Evolutionary conservation across 2,329 filamentous ascomycete genomes (phyloP).

Genomic region (Myriosclerotinia curreyana): DNA sequence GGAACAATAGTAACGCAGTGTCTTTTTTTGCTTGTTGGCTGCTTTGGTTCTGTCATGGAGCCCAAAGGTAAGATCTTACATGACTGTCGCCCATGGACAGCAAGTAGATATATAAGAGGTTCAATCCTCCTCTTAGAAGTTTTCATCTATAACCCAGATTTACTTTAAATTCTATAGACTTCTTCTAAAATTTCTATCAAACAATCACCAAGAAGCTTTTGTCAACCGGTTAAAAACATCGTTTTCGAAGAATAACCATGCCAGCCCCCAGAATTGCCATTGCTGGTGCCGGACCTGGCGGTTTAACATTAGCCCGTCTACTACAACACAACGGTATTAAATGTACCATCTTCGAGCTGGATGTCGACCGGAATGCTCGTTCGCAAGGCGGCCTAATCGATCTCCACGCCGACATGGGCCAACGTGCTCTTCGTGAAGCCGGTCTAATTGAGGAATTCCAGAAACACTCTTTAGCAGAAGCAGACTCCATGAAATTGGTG

Average conservation of each 20-base stretch:
- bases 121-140: not conserved
- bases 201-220: not conserved
- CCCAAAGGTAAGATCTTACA: not conserved
- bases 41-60: not conserved
- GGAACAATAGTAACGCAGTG: not conserved
- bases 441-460: slow-evolving; percentile 37
- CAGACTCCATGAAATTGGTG: slow-evolving; percentile 43
- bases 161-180: not conserved
- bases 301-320: slow-evolving; percentile 29
- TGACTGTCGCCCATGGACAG: not conserved
- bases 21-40: not conserved
- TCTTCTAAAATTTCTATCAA: not conserved
- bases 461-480: slow-evolving; percentile 44
- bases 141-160: not conserved
- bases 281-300: slow-evolving; percentile 29
- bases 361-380: slow-evolving; percentile 25
- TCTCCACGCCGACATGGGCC: slow-evolving; percentile 41
- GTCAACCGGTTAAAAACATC: not conserved
- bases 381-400: slow-evolving; percentile 47
- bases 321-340: slow-evolving; percentile 33
- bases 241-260: slow-evolving; percentile 14
- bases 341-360: slow-evolving; percentile 38
- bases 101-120: not conserved
- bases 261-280: slow-evolving; percentile 27
- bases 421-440: slow-evolving; percentile 38